Evolutionary conservation across 352 stramenopile species (phyloP).

Genomic region (Globisporangium emineosum): DNA sequence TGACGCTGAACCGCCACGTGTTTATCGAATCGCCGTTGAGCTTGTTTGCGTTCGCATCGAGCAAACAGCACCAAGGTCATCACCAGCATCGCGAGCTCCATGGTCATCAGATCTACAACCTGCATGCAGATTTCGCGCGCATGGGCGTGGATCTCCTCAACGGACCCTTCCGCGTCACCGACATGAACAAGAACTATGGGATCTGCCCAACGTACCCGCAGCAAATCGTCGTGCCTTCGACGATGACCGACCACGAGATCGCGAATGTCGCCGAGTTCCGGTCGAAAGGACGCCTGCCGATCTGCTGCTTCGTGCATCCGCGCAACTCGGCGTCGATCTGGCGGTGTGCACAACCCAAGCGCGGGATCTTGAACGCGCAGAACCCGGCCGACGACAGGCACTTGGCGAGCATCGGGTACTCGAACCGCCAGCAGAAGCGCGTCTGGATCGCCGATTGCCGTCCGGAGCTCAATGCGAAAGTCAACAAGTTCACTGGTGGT

Average conservation of each 20-base stretch:
- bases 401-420: slow-evolving; percentile 49
- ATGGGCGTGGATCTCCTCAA: slow-evolving; percentile 60
- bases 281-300: slow-evolving; percentile 77
- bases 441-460: slow-evolving; percentile 90
- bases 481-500: slow-evolving; percentile 88
- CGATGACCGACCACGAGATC: slow-evolving; percentile 63
- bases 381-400: slow-evolving; percentile 75
- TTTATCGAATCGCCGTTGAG: slow-evolving; percentile 70
- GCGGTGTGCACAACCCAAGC: slow-evolving; percentile 84
- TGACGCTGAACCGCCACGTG: slow-evolving; percentile 63
- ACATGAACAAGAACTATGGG: slow-evolving; percentile 60
- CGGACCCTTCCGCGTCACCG: slow-evolving; percentile 48
- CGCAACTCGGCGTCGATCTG: slow-evolving; percentile 72
- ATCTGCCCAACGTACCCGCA: slow-evolving; percentile 84
- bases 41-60: slow-evolving; percentile 60
- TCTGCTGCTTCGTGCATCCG: slow-evolving; percentile 78
- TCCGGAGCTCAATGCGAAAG: slow-evolving; percentile 86
- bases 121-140: slow-evolving; percentile 62
- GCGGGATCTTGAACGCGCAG: slow-evolving; percentile 77
- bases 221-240: slow-evolving; percentile 66
- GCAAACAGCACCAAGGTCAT: slow-evolving; percentile 19
- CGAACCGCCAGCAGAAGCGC: slow-evolving; percentile 39
- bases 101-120: slow-evolving; percentile 64
- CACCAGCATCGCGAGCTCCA: slow-evolving; percentile 20
- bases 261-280: slow-evolving; percentile 70